A percentile compares a stretch with the other conserved stretches of the same genome.
These are phyloP conservation scores for Excoecaria agallocha DNA, from an alignment of 345 rosid genomes.

Conservation along the genomic window DNA sequence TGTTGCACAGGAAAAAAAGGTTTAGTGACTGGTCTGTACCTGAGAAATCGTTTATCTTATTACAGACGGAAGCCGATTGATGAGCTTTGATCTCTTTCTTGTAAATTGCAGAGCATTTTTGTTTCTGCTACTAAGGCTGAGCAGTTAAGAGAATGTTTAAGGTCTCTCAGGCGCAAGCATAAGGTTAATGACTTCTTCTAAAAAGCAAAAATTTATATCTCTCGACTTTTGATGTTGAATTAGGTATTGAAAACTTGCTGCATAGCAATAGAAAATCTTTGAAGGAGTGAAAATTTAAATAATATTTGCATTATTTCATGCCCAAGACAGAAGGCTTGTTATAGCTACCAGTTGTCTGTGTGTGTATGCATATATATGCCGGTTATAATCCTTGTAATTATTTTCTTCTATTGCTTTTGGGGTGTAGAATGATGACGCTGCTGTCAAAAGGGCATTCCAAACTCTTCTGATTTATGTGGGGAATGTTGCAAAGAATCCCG, in stretches of 20 bases:
- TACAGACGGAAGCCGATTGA: slow-evolving; percentile 6
- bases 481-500: slow-evolving; percentile 55
- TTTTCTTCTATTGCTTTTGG: neutral
- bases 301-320: neutral
- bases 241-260: neutral
- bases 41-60: neutral
- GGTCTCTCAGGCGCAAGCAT: slow-evolving; percentile 58
- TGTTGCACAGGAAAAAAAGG: slow-evolving; percentile 28
- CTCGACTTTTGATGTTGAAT: neutral
- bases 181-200: slow-evolving; percentile 33
- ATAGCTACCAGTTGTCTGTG: neutral
- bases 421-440: slow-evolving; percentile 51
- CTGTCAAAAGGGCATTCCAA: slow-evolving; percentile 56
- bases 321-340: neutral
- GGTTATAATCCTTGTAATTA: slow-evolving; percentile 1
- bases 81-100: slow-evolving; percentile 11
- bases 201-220: neutral
- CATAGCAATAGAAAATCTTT: neutral
- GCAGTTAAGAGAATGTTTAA: slow-evolving; percentile 61
- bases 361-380: no score
- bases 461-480: slow-evolving; percentile 65
- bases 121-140: slow-evolving; percentile 38
- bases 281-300: neutral
- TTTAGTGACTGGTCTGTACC: slow-evolving; percentile 10
- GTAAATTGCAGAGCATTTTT: slow-evolving; percentile 35